Evolutionary conservation across 108 stramenopile genomes (phyloP), one percentile per base, ranked within the genome.

Genomic region (Skeletonema marinoi): DNA sequence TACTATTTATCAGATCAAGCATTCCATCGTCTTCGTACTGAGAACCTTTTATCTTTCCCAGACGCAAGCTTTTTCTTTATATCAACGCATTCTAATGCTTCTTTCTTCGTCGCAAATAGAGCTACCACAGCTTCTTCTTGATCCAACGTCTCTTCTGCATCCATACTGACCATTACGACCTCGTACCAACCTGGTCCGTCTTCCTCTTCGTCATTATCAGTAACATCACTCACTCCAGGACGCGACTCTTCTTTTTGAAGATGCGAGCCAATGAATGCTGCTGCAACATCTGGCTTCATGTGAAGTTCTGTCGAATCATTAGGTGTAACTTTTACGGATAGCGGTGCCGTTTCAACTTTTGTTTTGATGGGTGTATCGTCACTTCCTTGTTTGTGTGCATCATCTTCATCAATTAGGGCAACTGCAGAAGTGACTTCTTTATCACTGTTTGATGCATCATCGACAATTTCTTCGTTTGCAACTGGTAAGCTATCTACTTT

Each of bases 281-380:
- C 73, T 32, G 74, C 73, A 12, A 69, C 56, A 62, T 79, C 68
- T 13, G 78, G 73, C 32, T 75, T 79, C 73, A 79, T 79, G 6
- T 50, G 72, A 21, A 79, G 73, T 59, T 66, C 17, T 61, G 66
- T 66, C 3, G 73, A 74, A 46, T 67, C 56, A 21, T 30, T 13
- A 29, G 78, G 73, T 12, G 54, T 66, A 31, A 75, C 35, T 68
- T 67, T 10, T 25, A 42, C 36, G 16, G 21, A 29, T 25, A n/a
- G 9, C 3, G 17, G 73, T 48, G 44, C n/a, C 10, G 19, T 2
- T 0, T 33, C 67, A 30, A 21, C 16, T 21, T 21, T 68, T 68
- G 66, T 19, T 71, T 39, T 33, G n/a, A 38, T 69, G 25, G 66
- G 14, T 17, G 39, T 56, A 25, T 56, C 16, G 6, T 10, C 39